Conservation (phyloP, 129 eudicot genomes). For the Escallonia rubra region DNA sequence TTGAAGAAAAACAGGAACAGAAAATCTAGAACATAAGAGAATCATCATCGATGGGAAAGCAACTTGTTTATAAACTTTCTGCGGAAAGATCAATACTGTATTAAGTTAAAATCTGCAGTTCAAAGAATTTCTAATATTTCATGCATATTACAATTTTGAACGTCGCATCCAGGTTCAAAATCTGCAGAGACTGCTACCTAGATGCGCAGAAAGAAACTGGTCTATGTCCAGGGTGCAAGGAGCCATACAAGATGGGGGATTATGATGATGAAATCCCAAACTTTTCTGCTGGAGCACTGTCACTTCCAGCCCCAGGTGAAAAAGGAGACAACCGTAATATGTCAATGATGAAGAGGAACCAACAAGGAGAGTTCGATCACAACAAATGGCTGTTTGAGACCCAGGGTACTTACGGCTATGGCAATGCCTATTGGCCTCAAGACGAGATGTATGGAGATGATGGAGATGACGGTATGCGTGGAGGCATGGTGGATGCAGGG, state of each 20-base stretch:
- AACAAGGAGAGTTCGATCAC: constrained; percentile 73
- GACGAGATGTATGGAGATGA: constrained; percentile 42
- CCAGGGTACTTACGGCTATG: constrained; percentile 84
- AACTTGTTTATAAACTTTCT: too few relatives aligned
- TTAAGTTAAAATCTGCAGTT: too few relatives aligned
- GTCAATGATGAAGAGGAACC: constrained; percentile 63
- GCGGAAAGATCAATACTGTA: too few relatives aligned
- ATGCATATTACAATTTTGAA: too few relatives aligned
- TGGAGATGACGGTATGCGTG: constrained; percentile 29
- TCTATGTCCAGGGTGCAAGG: constrained; percentile 84
- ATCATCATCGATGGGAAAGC: too few relatives aligned
- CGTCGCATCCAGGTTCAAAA: constrained; percentile 50
- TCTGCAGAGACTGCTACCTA: constrained; percentile 82
- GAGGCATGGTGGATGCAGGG: constrained; percentile 34
- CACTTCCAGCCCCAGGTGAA: constrained; percentile 54
- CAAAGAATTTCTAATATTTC: too few relatives aligned
- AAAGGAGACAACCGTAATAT: constrained; percentile 27
- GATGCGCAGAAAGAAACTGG: constrained; percentile 77
- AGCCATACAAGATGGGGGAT: constrained; percentile 54
- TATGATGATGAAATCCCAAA: constrained; percentile 46
- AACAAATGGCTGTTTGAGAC: constrained; percentile 87
- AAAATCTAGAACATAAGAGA: too few relatives aligned
- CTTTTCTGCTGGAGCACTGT: constrained; percentile 35
- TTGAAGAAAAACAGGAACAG: too few relatives aligned
- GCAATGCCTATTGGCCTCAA: constrained; percentile 86